Evolutionary conservation across 768 basidiomycete genomes (phyloP).

Genomic region (Nidularia sp.): DNA sequence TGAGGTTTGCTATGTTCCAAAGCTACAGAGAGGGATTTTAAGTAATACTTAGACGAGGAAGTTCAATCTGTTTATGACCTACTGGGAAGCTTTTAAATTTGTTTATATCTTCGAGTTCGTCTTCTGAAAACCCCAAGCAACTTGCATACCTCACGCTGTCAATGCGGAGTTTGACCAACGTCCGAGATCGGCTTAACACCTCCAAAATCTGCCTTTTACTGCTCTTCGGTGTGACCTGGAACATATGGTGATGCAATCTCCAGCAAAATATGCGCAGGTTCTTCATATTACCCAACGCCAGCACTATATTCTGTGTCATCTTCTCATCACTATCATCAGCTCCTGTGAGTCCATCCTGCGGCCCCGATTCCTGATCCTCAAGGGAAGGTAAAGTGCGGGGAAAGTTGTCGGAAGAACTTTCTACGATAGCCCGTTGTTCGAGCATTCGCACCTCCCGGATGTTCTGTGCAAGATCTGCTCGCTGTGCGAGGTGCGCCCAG

Average conservation of each 20-base stretch:
- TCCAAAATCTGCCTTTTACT: neutral
- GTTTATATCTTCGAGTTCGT: neutral
- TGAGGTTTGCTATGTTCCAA: slow-evolving; percentile 6
- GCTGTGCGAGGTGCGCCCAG: slow-evolving; percentile 18
- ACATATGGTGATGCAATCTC: neutral
- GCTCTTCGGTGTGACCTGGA: neutral
- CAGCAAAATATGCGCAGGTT: neutral
- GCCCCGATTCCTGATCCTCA: neutral
- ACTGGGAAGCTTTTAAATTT: neutral
- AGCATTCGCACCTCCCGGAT: slow-evolving; percentile 9
- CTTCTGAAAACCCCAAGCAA: neutral
- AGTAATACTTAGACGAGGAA: neutral
- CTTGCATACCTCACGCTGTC: neutral
- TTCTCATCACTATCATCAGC: neutral
- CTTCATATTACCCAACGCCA: neutral
- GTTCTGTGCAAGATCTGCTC: slow-evolving; percentile 16
- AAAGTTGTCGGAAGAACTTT: no score
- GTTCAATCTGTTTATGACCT: neutral
- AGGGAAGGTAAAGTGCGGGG: neutral
- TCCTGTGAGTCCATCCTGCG: neutral
- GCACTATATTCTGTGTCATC: neutral
- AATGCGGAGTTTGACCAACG: neutral
- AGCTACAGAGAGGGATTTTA: slow-evolving; percentile 3
- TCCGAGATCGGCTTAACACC: neutral
- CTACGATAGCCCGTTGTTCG: no score